Evolutionary conservation across 1,284 basidiomycete species (phyloP), one percentile per base, ranked within the genome.

Genomic region (Ustilago esculenta): DNA sequence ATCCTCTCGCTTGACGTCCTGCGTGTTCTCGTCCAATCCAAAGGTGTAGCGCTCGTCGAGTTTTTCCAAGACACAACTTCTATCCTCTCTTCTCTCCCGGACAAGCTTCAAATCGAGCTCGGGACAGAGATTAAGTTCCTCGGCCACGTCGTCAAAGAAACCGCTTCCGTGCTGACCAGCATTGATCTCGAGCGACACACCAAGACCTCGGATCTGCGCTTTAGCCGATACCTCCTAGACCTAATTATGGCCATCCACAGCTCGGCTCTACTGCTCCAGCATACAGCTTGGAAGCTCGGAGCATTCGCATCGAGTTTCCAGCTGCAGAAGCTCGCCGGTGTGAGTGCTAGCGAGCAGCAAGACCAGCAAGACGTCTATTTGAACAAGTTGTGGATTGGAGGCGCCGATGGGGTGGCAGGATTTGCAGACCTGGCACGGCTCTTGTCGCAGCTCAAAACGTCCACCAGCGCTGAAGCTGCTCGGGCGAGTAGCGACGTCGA

Each of bases 1-100:
- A 88, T 91, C 2, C 84, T 91, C 1, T 85, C 89, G 1, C 80
- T 91, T 42, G 90, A 92, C 75, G 83, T 91, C 34, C 82, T 87
- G 4, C 84, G 89, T 45, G 87, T 76, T 1, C 51, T 75, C n/a
- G 85, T 25, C 83, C 85, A 46, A 82, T 83, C 54, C 84, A 84
- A 68, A 18, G 79, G 75, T 18, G n/a, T 24, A 4, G 82, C 84
- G 1, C 58, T 87, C 4, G 32, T 56, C 65, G 37, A 82, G 83
- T 5, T 85, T 84, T 61, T 70, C 80, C 7, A 74, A 77, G 47
- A 85, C 85, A 51, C 37, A n/a, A 18, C 18, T 9, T 25, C 24
- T 18, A 41, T 49, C 33, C 43, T 73, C 39, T 24, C 51, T n/a
- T 45, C 50, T 2, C 44, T 65, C 5, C 58, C 61, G 11, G 8